Evolutionary conservation across 345 rosid genomes (phyloP).

Genomic region (Kernera saxatilis): DNA sequence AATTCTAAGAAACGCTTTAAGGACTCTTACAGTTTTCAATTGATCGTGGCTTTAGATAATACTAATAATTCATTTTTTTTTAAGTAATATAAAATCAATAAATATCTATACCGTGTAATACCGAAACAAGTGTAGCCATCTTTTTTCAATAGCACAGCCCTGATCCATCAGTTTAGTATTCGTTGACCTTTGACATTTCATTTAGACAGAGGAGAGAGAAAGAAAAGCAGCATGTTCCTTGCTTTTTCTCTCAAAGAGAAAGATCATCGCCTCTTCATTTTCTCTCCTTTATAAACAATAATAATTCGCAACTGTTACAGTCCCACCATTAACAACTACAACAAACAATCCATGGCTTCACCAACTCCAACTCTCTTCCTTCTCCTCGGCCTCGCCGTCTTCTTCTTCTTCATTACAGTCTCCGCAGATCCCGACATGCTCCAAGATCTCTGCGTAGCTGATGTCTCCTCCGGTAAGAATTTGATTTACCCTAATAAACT

Average conservation of each 20-base stretch:
- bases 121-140: neutral
- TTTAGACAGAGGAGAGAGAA: neutral
- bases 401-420: conserved; percentile 7
- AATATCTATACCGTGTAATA: neutral
- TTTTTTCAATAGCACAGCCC: neutral
- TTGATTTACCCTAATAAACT: neutral
- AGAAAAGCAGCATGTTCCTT: neutral
- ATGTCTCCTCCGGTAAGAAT: conserved; percentile 42
- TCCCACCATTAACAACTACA: neutral
- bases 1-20: too few species aligned
- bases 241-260: conserved; percentile 1
- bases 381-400: conserved; percentile 16
- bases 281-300: conserved; percentile 15
- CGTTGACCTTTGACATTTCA: conserved; percentile 21
- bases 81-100: too few species aligned
- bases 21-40: too few species aligned
- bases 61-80: too few species aligned
- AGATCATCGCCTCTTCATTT: conserved; percentile 5
- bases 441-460: conserved; percentile 88
- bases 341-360: conserved; percentile 18
- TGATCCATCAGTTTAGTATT: neutral
- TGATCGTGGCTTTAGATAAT: too few species aligned
- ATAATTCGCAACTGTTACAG: neutral
- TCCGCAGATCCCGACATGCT: conserved; percentile 70
- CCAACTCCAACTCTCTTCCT: conserved; percentile 11